Evolutionary conservation across 306 rosid genomes (phyloP).

Genomic region (Ziziphus jujuba): DNA sequence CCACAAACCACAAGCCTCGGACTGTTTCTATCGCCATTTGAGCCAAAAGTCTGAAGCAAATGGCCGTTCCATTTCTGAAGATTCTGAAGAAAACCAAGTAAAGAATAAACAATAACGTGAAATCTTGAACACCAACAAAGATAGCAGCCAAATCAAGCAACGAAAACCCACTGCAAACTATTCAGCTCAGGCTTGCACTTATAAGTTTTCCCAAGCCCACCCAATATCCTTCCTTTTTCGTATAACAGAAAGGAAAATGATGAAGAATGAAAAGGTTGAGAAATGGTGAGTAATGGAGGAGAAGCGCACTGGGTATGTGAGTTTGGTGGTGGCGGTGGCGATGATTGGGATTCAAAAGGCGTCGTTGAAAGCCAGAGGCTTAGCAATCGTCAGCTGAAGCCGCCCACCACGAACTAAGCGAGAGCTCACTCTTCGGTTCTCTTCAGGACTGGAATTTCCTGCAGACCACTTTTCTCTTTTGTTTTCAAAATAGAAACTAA

Average conservation of each 20-base stretch:
- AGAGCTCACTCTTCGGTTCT: too few species aligned
- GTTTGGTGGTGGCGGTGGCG: background rate
- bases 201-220: background rate
- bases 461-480: too few species aligned
- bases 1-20: slow-evolving; percentile 41
- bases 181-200: too few species aligned
- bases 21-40: slow-evolving; percentile 26
- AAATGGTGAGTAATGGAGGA: background rate
- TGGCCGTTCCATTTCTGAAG: slow-evolving; percentile 1
- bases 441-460: too few species aligned
- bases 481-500: too few species aligned
- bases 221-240: background rate
- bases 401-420: slow-evolving; percentile 29
- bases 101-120: background rate
- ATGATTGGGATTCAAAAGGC: background rate
- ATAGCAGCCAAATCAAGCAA: too few species aligned
- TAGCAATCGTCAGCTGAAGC: slow-evolving; percentile 31
- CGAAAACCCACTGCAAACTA: too few species aligned
- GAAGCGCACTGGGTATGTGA: background rate
- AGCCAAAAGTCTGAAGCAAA: slow-evolving; percentile 24
- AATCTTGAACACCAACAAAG: background rate
- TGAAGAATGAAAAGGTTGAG: background rate
- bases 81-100: slow-evolving; percentile 5
- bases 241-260: background rate
- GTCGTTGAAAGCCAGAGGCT: background rate